phyloP scores from a whole-genome alignment of 2,329 filamentous ascomycete genomes.

The Neopestalotiopsis sp. region DNA sequence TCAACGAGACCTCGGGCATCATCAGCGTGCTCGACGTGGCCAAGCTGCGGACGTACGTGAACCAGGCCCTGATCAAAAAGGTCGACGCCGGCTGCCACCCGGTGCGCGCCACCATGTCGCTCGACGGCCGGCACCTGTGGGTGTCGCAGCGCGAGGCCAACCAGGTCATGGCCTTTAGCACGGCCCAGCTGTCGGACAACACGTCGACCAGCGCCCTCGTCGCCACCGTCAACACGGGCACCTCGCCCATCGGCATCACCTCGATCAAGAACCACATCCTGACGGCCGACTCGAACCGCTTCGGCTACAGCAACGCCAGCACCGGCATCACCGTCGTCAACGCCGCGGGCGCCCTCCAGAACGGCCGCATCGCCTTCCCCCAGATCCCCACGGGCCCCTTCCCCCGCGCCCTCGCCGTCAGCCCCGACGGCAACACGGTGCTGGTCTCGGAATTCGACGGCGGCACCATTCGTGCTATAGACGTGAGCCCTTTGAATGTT shows the following conservation, averaged over 20 bases:
- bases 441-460: slow-evolving; percentile 15
- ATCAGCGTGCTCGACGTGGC: slow-evolving; percentile 14
- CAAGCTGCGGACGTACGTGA: background rate
- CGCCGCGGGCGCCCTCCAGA: background rate
- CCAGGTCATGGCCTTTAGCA: slow-evolving; percentile 11
- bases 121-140: slow-evolving; percentile 10
- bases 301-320: slow-evolving; percentile 14
- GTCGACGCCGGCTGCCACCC: slow-evolving; percentile 13
- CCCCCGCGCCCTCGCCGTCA: slow-evolving; percentile 10
- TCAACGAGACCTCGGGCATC: slow-evolving; percentile 13
- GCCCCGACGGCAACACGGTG: slow-evolving; percentile 3
- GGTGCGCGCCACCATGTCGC: slow-evolving; percentile 3
- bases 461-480: background rate
- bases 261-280: slow-evolving; percentile 10
- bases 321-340: slow-evolving; percentile 12
- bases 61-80: slow-evolving; percentile 10
- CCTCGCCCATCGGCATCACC: slow-evolving; percentile 14
- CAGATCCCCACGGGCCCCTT: slow-evolving; percentile 12
- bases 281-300: slow-evolving; percentile 15
- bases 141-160: slow-evolving; percentile 11
- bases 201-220: background rate
- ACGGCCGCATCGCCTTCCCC: background rate
- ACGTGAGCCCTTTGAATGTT: slow-evolving; percentile 4
- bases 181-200: slow-evolving; percentile 10
- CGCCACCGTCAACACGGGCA: slow-evolving; percentile 13